These are phyloP conservation scores for Pseudogymnoascus sp. DNA, from an alignment of 2,329 filamentous ascomycete species.

Conservation along the genomic window DNA sequence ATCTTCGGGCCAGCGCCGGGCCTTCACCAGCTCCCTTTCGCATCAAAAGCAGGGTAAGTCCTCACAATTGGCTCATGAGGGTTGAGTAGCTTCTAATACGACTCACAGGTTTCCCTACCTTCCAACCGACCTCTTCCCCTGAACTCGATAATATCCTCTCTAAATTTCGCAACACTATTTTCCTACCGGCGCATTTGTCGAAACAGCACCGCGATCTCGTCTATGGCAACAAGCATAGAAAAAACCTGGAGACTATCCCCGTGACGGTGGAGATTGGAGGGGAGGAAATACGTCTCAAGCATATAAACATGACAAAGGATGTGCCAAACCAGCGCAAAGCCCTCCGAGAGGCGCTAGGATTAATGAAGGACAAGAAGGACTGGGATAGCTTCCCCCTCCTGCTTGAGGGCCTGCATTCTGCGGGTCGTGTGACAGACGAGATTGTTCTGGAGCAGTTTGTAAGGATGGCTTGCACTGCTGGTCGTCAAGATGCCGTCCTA, in stretches of 20 bases:
- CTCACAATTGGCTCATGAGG: background rate
- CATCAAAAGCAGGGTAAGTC: constrained; percentile 23
- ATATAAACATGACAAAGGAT: constrained; percentile 21
- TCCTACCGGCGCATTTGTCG: constrained; percentile 55
- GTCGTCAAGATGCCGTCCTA: constrained; percentile 24
- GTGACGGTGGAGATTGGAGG: constrained; percentile 53
- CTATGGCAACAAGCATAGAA: constrained; percentile 39
- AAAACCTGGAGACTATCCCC: constrained; percentile 46
- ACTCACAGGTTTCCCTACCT: constrained; percentile 21
- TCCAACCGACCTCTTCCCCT: constrained; percentile 45
- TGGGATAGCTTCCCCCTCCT: constrained; percentile 28
- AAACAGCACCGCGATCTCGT: constrained; percentile 46
- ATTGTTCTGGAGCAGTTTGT: constrained; percentile 15
- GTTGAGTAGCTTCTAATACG: constrained; percentile 5
- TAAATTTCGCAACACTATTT: constrained; percentile 49
- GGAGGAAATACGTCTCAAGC: constrained; percentile 31
- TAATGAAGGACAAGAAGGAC: constrained; percentile 29
- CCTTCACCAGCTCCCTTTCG: constrained; percentile 25
- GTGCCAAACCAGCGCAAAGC: constrained; percentile 14
- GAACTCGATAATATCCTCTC: constrained; percentile 48
- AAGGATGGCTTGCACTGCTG: constrained; percentile 14
- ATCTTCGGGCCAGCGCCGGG: constrained; percentile 16
- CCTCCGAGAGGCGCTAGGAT: constrained; percentile 17
- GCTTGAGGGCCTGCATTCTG: constrained; percentile 25
- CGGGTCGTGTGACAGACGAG: background rate